Evolutionary conservation across 768 basidiomycete genomes (phyloP).

Genomic region (Serendipita indica): DNA sequence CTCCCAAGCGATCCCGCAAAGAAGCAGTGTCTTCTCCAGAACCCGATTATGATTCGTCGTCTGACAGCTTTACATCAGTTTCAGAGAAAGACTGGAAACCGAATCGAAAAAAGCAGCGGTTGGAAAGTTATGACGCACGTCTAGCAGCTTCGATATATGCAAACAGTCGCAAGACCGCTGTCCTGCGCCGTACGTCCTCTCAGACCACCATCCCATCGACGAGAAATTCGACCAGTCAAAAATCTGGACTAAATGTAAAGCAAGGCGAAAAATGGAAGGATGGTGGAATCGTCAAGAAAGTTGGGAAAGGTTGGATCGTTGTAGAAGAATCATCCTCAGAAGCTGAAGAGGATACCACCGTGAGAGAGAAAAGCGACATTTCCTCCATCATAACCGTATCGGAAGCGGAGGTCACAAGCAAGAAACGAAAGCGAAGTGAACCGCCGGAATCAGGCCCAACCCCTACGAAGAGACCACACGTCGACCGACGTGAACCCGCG

Average conservation of each 20-base stretch:
- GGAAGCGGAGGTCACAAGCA: not conserved
- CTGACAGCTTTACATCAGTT: not conserved
- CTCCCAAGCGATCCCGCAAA: not conserved
- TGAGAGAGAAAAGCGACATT: not conserved
- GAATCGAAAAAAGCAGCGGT: not conserved
- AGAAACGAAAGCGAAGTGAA: slow-evolving; percentile 1
- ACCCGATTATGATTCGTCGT: not conserved
- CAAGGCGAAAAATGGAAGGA: slow-evolving; percentile 4
- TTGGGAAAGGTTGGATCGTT: slow-evolving; percentile 3
- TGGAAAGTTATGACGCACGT: not conserved
- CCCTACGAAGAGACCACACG: not conserved
- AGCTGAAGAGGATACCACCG: not conserved
- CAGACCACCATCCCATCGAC: too few species aligned
- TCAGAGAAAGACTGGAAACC: not conserved
- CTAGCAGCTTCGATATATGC: not conserved
- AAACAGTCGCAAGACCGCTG: not conserved
- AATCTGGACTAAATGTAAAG: not conserved
- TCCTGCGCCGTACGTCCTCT: not conserved
- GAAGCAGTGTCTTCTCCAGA: not conserved
- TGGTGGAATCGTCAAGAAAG: not conserved
- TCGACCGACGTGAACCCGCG: not conserved
- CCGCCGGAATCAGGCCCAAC: slow-evolving; percentile 1
- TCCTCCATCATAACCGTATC: not conserved
- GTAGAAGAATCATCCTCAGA: not conserved
- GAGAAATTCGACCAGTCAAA: not conserved